phyloP scores from a whole-genome alignment of 192 early-diverging fungal species.

The Phlyctochytrium arcticum region DNA sequence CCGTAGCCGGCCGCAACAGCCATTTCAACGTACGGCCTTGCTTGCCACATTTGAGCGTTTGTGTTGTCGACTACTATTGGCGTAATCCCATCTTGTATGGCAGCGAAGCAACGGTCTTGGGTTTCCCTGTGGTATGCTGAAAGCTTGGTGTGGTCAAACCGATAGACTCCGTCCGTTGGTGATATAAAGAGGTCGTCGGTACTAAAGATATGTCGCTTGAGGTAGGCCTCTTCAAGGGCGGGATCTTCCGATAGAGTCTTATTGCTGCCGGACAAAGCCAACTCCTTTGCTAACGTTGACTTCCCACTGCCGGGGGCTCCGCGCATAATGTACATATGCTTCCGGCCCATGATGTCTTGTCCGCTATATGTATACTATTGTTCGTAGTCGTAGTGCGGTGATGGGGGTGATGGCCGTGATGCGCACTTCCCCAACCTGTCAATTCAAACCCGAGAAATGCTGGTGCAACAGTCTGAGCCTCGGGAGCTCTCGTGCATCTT shows the following conservation, averaged over 20 bases:
- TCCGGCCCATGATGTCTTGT: no score
- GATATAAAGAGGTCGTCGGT: conserved; percentile 43
- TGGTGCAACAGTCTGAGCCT: no score
- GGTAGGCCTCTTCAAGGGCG: background rate
- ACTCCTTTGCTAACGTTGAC: conserved; percentile 31
- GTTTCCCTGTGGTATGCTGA: conserved; percentile 37
- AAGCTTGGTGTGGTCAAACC: conserved; percentile 41
- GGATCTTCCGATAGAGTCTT: background rate
- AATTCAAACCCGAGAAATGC: no score
- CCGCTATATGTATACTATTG: no score
- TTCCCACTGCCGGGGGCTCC: conserved; percentile 47
- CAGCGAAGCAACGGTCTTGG: conserved; percentile 26
- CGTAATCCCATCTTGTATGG: conserved; percentile 17
- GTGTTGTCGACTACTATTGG: conserved; percentile 55
- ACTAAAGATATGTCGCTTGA: conserved; percentile 24
- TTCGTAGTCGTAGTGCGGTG: no score
- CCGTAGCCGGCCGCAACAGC: conserved; percentile 29
- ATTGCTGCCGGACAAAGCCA: background rate
- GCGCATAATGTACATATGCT: conserved; percentile 1
- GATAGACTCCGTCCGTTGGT: conserved; percentile 30
- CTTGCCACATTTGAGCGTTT: conserved; percentile 38
- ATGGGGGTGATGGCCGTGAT: no score
- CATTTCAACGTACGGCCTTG: conserved; percentile 38
- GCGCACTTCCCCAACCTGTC: no score
- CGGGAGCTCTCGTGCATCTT: no score